Conservation (phyloP, 208 protist genomes). For the Borovskyia barvae region DNA sequence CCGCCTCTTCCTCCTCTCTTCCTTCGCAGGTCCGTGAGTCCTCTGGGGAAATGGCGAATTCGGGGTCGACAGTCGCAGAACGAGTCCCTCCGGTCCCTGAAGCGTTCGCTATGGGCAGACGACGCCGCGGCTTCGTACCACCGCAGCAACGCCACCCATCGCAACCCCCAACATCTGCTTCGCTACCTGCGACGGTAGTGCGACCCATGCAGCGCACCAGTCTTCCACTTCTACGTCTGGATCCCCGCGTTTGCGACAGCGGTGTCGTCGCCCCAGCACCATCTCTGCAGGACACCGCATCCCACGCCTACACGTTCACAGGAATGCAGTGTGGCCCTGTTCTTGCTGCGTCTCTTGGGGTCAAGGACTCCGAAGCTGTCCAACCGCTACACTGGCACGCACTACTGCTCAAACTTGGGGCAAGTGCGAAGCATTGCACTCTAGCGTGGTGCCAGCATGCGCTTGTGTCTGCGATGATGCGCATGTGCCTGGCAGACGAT, state of each 20-base stretch:
- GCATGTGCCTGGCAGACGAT: constrained; percentile 12
- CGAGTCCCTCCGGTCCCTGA: neutral
- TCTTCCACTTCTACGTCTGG: constrained; percentile 8
- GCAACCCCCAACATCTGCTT: neutral
- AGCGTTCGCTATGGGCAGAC: neutral
- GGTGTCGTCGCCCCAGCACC: constrained; percentile 3
- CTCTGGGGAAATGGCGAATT: no score
- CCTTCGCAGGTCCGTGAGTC: no score
- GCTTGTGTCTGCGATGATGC: constrained; percentile 41
- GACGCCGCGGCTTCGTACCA: constrained; percentile 22
- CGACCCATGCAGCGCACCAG: neutral
- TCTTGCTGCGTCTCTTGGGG: constrained; percentile 12
- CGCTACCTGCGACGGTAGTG: neutral
- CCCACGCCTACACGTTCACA: constrained; percentile 15
- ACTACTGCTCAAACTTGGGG: constrained; percentile 49
- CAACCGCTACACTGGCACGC: constrained; percentile 32
- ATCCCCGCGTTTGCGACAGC: neutral
- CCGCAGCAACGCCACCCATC: constrained; percentile 11
- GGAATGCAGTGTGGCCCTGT: constrained; percentile 9
- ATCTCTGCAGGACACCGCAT: constrained; percentile 6
- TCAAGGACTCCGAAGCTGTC: constrained; percentile 4
- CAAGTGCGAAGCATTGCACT: constrained; percentile 30
- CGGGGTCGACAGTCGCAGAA: no score
- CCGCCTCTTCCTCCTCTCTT: no score
- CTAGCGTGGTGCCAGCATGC: constrained; percentile 54